Conservation (phyloP, 441 rosid genomes). For the Pelargonium myrrhifolium region DNA sequence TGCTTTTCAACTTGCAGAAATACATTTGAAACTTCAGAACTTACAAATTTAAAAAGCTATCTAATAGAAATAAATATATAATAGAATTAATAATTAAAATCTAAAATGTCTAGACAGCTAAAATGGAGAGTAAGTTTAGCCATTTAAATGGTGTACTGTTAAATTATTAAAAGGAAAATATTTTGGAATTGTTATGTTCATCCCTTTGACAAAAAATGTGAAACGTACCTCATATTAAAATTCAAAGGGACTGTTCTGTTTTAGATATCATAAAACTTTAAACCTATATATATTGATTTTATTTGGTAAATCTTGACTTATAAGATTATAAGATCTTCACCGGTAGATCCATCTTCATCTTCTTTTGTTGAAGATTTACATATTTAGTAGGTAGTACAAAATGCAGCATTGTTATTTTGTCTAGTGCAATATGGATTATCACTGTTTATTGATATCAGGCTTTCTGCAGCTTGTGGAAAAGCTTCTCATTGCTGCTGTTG, state of each 20-base stretch:
- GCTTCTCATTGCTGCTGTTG: slow-evolving; percentile 95
- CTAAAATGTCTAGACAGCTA: too few relatives aligned
- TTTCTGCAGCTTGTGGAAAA: slow-evolving; percentile 90
- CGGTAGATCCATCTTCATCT: background rate
- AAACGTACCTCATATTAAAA: background rate
- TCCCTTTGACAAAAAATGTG: background rate
- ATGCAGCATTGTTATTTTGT: background rate
- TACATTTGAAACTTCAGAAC: too few relatives aligned
- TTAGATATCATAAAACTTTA: background rate
- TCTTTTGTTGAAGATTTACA: background rate
- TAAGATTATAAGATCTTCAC: background rate
- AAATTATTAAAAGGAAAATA: too few relatives aligned
- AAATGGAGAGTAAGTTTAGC: too few relatives aligned
- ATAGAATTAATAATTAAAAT: too few relatives aligned
- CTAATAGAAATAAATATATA: too few relatives aligned
- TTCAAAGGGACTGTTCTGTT: background rate
- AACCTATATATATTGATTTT: too few relatives aligned
- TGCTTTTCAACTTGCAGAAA: too few relatives aligned
- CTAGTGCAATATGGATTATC: slow-evolving; percentile 17
- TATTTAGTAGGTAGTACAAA: background rate
- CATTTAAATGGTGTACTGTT: too few relatives aligned
- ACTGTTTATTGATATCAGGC: slow-evolving; percentile 26
- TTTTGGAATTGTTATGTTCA: background rate
- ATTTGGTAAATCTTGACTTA: background rate
- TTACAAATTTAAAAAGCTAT: too few relatives aligned